phyloP scores from a whole-genome alignment of 2,329 filamentous ascomycete genomes.

The Epichloe amarillans region DNA sequence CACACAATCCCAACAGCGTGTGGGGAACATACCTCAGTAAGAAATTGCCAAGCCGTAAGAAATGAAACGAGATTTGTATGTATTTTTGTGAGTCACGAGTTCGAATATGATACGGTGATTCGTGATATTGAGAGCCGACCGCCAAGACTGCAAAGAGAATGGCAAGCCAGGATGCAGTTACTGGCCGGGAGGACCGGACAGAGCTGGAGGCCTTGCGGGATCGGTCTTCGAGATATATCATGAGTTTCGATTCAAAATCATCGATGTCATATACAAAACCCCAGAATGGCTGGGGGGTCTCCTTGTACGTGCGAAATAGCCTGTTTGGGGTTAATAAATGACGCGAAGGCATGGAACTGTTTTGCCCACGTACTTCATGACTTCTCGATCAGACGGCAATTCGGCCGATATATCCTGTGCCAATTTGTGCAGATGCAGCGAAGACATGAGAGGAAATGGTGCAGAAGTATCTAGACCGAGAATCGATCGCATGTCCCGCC shows the following conservation, averaged over 20 bases:
- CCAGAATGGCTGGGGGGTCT: conserved; percentile 55
- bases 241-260: conserved; percentile 49
- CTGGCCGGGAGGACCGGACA: conserved; percentile 32
- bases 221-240: conserved; percentile 52
- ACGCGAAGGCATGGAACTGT: neutral
- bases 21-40: conserved; percentile 24
- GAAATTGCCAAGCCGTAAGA: conserved; percentile 50
- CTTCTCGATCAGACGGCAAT: conserved; percentile 50
- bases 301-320: conserved; percentile 52
- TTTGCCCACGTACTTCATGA: conserved; percentile 44
- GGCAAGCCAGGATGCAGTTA: conserved; percentile 53
- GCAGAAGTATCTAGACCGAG: conserved; percentile 52
- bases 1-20: conserved; percentile 23
- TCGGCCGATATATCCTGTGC: conserved; percentile 48
- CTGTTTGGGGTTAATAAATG: conserved; percentile 21
- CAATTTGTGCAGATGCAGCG: conserved; percentile 44
- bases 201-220: conserved; percentile 39
- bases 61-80: conserved; percentile 52
- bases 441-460: conserved; percentile 54
- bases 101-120: conserved; percentile 48
- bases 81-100: conserved; percentile 47
- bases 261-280: conserved; percentile 54
- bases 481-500: conserved; percentile 52
- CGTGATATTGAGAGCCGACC: conserved; percentile 53
- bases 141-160: conserved; percentile 53